These are phyloP conservation scores for Ormosia emarginata DNA, from an alignment of 306 rosid species.

Conservation along the genomic window DNA sequence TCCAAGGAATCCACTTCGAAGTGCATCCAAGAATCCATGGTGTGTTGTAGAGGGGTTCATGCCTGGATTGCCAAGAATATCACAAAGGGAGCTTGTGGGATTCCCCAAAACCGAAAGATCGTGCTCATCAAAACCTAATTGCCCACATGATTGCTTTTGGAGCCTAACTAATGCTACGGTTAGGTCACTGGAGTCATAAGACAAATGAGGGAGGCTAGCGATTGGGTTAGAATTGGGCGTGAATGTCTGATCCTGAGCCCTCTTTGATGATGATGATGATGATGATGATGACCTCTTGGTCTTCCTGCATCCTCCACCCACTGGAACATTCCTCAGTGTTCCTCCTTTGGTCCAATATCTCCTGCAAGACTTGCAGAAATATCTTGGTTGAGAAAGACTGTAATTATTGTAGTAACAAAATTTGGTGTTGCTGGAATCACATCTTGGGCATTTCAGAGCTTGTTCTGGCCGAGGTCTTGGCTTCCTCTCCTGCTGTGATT, in stretches of 20 bases:
- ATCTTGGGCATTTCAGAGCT: slow-evolving; percentile 86
- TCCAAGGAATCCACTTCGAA: slow-evolving; percentile 46
- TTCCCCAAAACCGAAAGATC: slow-evolving; percentile 48
- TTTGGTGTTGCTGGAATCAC: slow-evolving; percentile 90
- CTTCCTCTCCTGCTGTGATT: slow-evolving; percentile 56
- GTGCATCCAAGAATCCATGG: slow-evolving; percentile 47
- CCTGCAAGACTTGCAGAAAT: slow-evolving; percentile 92
- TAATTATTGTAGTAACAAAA: slow-evolving; percentile 99
- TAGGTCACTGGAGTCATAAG: slow-evolving; percentile 71
- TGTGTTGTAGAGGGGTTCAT: slow-evolving; percentile 1
- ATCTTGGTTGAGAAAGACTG: slow-evolving; percentile 90
- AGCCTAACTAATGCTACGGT: slow-evolving; percentile 80
- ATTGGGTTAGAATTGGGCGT: slow-evolving; percentile 44
- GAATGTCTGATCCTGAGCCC: slow-evolving; percentile 58
- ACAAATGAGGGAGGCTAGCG: slow-evolving; percentile 29
- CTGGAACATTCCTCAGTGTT: slow-evolving; percentile 92
- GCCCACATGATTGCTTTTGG: slow-evolving; percentile 62
- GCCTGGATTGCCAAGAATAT: slow-evolving; percentile 26
- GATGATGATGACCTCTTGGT: slow-evolving; percentile 64
- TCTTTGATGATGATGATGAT: slow-evolving; percentile 49
- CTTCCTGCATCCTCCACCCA: slow-evolving; percentile 97
- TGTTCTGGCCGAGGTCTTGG: slow-evolving; percentile 83
- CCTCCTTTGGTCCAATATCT: slow-evolving; percentile 99
- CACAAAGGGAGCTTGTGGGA: slow-evolving; percentile 29
- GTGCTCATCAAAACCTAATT: slow-evolving; percentile 55